Base-by-base conservation (phyloP, 805 yeast genomes). In the Saturnispora quitensis region DNA sequence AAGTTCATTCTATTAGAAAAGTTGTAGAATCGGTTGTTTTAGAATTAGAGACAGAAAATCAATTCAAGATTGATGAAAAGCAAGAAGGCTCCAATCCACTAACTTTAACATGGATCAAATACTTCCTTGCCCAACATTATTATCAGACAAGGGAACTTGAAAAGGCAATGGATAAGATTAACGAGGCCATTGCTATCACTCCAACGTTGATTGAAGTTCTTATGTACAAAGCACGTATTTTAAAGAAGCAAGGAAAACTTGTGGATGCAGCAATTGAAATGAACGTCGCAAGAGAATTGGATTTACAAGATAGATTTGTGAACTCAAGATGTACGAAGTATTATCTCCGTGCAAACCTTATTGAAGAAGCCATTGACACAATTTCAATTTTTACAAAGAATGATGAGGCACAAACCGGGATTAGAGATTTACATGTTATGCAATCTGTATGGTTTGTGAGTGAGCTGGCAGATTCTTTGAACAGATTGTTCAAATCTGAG, bases 391-490 rank as follows among this genome's bases (percentile, higher is more conserved):
- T 93, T 73, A 89, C 97, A 18, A 84, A 84, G 62, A 89, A 86
- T 58, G 96, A 87, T 44, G 80, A 77, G n/a, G 73, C 81, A 2
- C 77, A 78, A n/a, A 86, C 86, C 59, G 97, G 97, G 6, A 78
- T 91, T 44, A 82, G 81, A 58, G 97, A 93, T 64, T 73, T 91
- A 60, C 95, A 87, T 62, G 74, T 78, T 33, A 85, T 93, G 84
- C 97, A 93, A 69, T 90, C 85, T n/a, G 77, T 82, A 48, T 89
- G 97, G 96, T 88, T 89, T 55, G 69, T 93, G 56, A 68, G 77
- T 17, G 97, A 89, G 63, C 81, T 84, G 64, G 97, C 93, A 2
- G 95, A 86, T 62, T 83, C 93, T 3, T 89, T 87, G 59, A 66
- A 70, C 48, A 78, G 97, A 60, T 60, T 80, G 43, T 84, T 79